Base-by-base conservation (phyloP, 345 rosid species). In the Acer negundo region DNA sequence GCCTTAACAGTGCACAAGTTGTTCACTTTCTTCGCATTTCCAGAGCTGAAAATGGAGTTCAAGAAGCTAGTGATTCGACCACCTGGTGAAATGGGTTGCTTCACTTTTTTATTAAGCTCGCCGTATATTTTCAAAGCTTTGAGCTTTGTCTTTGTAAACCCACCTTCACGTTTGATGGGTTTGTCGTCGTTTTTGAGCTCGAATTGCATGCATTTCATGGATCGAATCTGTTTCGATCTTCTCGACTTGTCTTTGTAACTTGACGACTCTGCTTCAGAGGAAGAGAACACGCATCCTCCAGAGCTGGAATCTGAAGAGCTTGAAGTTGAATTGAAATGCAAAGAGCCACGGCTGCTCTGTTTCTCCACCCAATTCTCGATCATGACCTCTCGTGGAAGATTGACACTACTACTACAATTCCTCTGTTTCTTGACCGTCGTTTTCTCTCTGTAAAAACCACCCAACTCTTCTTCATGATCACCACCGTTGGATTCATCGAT, bases 71-170 rank as follows among this genome's bases (percentile, higher is more conserved):
- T 81, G 61, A 94, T 85, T 47, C 93, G 87, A 4, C 88, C 90
- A 1, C 98, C 92, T 0, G 98, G 98, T 7, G 97, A 94, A 26
- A 87, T 77, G 42, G 96, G 98, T 67, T 94, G 92, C 93, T 92
- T 94, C 64, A 86, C 86, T 76, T 81, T 92, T 89, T 90, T 90
- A 23, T 90, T 90, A 23, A 89, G 51, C 78, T 91, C 93, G 1
- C 88, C 82, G 62, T 85, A 80, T 61, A 93, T 84, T 79, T 86
- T 91, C 78, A 86, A 28, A 0, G 89, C 92, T 79, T 83, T 77
- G 26, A 87, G 81, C 77, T 89, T 93, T 1, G 90, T 89, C 81
- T 82, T 91, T 3, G 82, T 49, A 53, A 90, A 86, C 17, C 90
- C 88, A 19, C 78, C 85, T 73, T 81, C 88, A 38, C 79, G 61